Evolutionary conservation across 345 rosid genomes (phyloP).

Genomic region (Boechera divaricarpa): DNA sequence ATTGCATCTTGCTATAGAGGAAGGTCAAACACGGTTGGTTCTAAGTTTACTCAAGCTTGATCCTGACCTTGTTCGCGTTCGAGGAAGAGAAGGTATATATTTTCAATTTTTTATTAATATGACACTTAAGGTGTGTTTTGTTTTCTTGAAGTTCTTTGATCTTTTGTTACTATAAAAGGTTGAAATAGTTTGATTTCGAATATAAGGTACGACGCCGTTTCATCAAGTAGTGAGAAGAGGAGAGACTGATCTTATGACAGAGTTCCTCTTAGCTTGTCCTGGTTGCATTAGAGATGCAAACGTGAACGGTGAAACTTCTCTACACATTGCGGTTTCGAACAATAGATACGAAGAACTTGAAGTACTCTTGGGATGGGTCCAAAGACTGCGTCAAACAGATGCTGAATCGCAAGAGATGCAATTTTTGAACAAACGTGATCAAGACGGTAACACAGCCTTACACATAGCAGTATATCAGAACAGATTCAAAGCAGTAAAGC

Average conservation of each 20-base stretch:
- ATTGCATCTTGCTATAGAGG: constrained; percentile 45
- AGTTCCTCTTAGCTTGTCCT: constrained; percentile 42
- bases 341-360: constrained; percentile 31
- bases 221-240: constrained; percentile 39
- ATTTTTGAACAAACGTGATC: constrained; percentile 38
- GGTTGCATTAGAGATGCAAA: constrained; percentile 39
- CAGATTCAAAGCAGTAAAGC: constrained; percentile 34
- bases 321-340: constrained; percentile 39
- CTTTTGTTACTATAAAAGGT: not conserved
- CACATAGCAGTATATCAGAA: constrained; percentile 44
- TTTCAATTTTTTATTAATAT: too few relatives aligned
- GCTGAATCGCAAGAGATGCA: constrained; percentile 19
- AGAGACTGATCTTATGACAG: constrained; percentile 36
- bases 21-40: constrained; percentile 16
- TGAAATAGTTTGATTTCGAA: constrained; percentile 1
- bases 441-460: constrained; percentile 45
- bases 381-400: not conserved
- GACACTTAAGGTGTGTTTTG: not conserved
- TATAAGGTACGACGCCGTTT: constrained; percentile 37
- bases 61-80: constrained; percentile 35
- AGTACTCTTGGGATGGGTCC: constrained; percentile 39
- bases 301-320: constrained; percentile 33
- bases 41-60: constrained; percentile 21
- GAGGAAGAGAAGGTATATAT: constrained; percentile 38
- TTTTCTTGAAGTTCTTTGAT: not conserved